phyloP scores from a whole-genome alignment of 2,329 filamentous ascomycete species.

The Penicillium sp. region DNA sequence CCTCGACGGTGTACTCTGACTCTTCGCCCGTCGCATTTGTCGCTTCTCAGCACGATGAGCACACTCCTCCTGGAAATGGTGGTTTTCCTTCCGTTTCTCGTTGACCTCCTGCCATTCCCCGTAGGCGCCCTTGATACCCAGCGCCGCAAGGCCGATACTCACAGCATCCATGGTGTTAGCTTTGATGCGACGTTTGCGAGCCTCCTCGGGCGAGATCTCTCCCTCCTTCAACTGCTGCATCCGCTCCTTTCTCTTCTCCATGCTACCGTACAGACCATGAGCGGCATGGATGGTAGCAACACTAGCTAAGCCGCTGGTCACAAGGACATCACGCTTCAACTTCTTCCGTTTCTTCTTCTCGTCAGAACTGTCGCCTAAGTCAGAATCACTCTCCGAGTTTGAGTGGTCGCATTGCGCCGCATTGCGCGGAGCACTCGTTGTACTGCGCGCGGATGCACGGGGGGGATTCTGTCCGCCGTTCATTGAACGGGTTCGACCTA shows the following conservation, averaged over 20 bases:
- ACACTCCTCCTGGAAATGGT: constrained; percentile 56
- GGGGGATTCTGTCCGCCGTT: constrained; percentile 25
- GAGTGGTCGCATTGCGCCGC: constrained; percentile 10
- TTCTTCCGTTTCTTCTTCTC: constrained; percentile 66
- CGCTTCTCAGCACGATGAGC: constrained; percentile 47
- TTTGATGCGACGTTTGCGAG: constrained; percentile 63
- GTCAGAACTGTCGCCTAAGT: constrained; percentile 60
- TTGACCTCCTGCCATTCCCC: constrained; percentile 69
- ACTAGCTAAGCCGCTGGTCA: constrained; percentile 67
- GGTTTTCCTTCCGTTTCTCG: constrained; percentile 59
- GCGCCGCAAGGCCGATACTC: constrained; percentile 66
- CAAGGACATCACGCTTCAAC: constrained; percentile 65
- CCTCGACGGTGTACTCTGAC: constrained; percentile 17
- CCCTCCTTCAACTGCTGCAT: constrained; percentile 63
- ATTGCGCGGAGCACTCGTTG: constrained; percentile 23
- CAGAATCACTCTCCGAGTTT: constrained; percentile 47
- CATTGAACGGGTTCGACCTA: constrained; percentile 42
- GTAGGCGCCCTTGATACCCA: constrained; percentile 68
- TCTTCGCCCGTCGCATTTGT: constrained; percentile 43
- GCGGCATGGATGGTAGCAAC: constrained; percentile 71
- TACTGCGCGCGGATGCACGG: constrained; percentile 13
- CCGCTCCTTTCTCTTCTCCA: constrained; percentile 65
- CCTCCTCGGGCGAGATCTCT: constrained; percentile 64
- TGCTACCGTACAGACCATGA: constrained; percentile 64
- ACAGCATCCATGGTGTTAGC: constrained; percentile 66